Conservation (phyloP, 2,329 filamentous ascomycete genomes). For the Neopestalotiopsis sp. region DNA sequence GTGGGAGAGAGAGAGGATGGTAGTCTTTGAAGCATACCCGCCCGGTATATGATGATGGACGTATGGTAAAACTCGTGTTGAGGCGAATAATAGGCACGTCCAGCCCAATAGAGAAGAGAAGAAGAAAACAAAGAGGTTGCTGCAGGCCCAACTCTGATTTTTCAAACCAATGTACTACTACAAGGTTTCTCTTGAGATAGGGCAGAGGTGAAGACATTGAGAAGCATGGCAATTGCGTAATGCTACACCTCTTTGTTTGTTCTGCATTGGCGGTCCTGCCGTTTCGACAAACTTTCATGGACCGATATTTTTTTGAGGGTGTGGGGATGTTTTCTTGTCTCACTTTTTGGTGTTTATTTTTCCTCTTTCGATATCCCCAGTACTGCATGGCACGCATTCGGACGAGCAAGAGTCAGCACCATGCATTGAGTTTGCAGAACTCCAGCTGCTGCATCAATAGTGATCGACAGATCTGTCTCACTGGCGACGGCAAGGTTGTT, state of each 20-base stretch:
- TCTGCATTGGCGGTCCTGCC: background rate
- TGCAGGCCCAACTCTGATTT: background rate
- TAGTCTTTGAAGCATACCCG: background rate
- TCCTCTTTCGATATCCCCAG: background rate
- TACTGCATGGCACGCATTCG: background rate
- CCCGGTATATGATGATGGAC: no score
- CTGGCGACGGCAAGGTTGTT: background rate
- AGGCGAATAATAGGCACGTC: background rate
- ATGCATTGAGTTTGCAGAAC: background rate
- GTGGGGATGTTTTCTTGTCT: background rate
- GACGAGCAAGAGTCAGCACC: background rate
- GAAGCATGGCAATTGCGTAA: background rate
- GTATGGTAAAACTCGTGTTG: background rate
- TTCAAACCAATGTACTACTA: background rate
- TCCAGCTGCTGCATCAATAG: background rate
- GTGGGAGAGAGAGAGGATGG: background rate
- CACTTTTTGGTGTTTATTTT: constrained; percentile 3
- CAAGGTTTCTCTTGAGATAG: no score
- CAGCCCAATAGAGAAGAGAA: no score
- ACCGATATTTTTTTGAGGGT: background rate
- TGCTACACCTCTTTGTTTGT: background rate
- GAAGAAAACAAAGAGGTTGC: background rate
- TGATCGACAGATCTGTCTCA: background rate
- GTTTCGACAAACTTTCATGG: background rate
- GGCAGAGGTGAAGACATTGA: background rate